A percentile compares a stretch with the other conserved stretches of the same genome.
Evolutionary conservation across 495 filamentous ascomycete genomes (phyloP).

Genomic region (Corynascus novoguineensis): DNA sequence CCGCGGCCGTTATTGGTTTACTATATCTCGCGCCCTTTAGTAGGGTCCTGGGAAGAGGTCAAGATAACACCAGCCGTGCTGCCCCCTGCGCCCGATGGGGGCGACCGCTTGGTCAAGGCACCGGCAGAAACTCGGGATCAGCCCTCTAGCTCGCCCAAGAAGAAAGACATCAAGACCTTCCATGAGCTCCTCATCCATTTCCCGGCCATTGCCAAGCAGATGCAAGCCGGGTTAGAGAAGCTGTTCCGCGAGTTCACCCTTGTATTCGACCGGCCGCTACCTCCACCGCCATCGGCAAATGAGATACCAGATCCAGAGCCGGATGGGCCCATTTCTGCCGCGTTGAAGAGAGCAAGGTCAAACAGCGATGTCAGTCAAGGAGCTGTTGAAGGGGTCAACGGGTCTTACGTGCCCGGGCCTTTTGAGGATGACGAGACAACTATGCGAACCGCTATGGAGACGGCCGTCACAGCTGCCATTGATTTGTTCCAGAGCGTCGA

Average conservation of each 20-base stretch:
- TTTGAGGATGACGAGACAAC: conserved; percentile 80
- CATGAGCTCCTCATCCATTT: conserved; percentile 87
- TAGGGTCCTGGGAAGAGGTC: conserved; percentile 74
- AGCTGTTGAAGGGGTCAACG: conserved; percentile 23
- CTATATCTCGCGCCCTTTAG: conserved; percentile 88
- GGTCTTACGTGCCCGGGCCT: conserved; percentile 27
- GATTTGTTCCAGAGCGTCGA: conserved; percentile 95
- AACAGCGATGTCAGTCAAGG: conserved; percentile 36
- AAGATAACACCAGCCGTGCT: conserved; percentile 59
- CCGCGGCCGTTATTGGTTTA: conserved; percentile 92
- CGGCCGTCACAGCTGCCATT: conserved; percentile 85
- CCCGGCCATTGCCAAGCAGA: conserved; percentile 93
- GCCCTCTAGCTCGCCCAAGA: conserved; percentile 45
- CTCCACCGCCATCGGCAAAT: conserved; percentile 63
- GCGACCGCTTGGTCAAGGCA: conserved; percentile 29
- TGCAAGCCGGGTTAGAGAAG: conserved; percentile 87
- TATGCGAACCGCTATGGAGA: conserved; percentile 82
- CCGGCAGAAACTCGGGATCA: conserved; percentile 32
- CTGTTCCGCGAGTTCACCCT: conserved; percentile 84
- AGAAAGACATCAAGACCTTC: conserved; percentile 88
- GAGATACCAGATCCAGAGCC: conserved; percentile 48
- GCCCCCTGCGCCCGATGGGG: conserved; percentile 29
- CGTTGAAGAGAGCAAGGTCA: conserved; percentile 46
- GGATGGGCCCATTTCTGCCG: conserved; percentile 45
- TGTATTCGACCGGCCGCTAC: conserved; percentile 77